A percentile compares a stretch with the other conserved stretches of the same genome.
These are phyloP conservation scores for Aspergillus transmontanensis DNA, from an alignment of 2,329 filamentous ascomycete genomes.

Conservation along the genomic window DNA sequence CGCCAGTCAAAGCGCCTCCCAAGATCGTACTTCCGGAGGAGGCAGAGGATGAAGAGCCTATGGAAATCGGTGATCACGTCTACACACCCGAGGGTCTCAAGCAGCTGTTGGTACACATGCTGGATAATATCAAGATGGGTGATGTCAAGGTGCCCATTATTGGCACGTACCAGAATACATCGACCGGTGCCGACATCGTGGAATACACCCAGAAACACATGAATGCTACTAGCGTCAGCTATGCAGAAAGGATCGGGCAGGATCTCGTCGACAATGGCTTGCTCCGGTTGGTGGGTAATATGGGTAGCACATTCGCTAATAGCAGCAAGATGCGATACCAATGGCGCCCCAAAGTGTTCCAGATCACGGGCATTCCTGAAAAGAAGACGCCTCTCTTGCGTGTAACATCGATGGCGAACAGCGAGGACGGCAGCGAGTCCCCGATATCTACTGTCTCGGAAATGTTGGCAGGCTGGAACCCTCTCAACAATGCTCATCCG, in stretches of 20 bases:
- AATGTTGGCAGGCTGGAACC: conserved; percentile 89
- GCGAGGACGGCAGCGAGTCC: conserved; percentile 68
- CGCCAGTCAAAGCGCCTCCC: conserved; percentile 57
- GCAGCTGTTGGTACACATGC: conserved; percentile 82
- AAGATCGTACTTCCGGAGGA: conserved; percentile 85
- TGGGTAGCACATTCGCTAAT: conserved; percentile 94
- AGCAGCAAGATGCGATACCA: conserved; percentile 98
- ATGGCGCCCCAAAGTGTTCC: conserved; percentile 91
- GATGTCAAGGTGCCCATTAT: conserved; percentile 96
- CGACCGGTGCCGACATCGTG: conserved; percentile 87
- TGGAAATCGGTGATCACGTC: conserved; percentile 87
- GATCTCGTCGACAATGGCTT: conserved; percentile 86
- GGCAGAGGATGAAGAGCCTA: conserved; percentile 72
- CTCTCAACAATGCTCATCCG: conserved; percentile 84
- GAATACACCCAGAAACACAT: conserved; percentile 92
- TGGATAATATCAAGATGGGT: conserved; percentile 81
- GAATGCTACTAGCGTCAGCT: conserved; percentile 79
- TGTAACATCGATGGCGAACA: conserved; percentile 71
- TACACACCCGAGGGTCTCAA: conserved; percentile 87
- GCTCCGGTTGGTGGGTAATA: conserved; percentile 86
- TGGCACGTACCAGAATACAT: conserved; percentile 92
- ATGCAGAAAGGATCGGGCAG: conserved; percentile 92
- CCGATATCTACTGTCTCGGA: conserved; percentile 84
- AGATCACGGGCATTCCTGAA: conserved; percentile 82
- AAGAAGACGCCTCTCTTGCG: conserved; percentile 75